Base-by-base conservation (phyloP, 2,329 filamentous ascomycete species). In the Ceratocystis colombiana region DNA sequence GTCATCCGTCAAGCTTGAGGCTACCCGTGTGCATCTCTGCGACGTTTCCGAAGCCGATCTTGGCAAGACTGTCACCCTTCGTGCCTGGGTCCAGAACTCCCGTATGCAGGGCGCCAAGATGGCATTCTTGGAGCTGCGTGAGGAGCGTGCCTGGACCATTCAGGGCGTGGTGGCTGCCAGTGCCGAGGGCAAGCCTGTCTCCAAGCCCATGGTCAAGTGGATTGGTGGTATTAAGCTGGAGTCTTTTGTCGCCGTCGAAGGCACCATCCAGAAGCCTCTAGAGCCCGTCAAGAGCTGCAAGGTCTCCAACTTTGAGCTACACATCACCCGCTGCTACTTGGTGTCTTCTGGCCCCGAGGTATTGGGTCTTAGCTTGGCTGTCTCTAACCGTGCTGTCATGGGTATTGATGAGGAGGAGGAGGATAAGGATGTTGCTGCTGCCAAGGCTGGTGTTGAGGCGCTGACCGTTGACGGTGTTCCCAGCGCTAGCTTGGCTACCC, bases 201-300 rank as follows among this genome's bases (percentile, higher is more conserved):
- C 84, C 69, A 87, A 86, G 74, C 90, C 89, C 76, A 97, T 97
- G 93, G 89, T 96, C 74, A 97, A 97, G 79, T 97, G 89, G 84
- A 85, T 88, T 62, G 84, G 84, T 61, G 82, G 79, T 55, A 77
- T 96, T 70, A 88, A 84, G 73, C 81, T 87, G 59, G 93, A 96
- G 80, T 90, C 88, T 71, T 91, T 88, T 71, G 86, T 96, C 30
- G 79, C 86, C 50, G 86, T 96, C 68, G 89, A 95, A 72, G 94
- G 88, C 70, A 78, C 82, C 41, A 87, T 97, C 64, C 84, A 91
- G 80, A 88, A 88, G 77, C 89, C 92, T 0, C 82, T 88, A 25
- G 90, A 96, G 73, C 88, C 90, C 2, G 88, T 97, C 75, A 94
- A 95, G 78, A 94, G 89, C 73, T 89, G 89, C 67, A 86, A 85